Evolutionary conservation across 805 yeast genomes (phyloP).

Genomic region (Blastobotrys attinorum): DNA sequence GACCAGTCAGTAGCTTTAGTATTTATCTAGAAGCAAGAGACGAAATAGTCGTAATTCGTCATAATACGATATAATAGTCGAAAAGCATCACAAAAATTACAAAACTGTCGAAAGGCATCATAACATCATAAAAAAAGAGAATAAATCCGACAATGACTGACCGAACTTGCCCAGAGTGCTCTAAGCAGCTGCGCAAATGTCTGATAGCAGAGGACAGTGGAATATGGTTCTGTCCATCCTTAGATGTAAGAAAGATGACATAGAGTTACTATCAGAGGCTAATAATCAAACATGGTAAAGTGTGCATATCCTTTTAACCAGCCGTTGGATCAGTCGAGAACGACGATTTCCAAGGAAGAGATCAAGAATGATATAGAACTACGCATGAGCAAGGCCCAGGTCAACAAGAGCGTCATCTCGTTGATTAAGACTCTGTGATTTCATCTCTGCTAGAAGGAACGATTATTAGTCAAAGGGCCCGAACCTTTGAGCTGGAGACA

Average conservation of each 20-base stretch:
- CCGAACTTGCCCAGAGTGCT: slow-evolving; percentile 8
- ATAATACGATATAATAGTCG: too few relatives aligned
- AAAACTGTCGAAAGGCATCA: neutral
- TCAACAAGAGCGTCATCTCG: neutral
- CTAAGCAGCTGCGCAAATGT: slow-evolving; percentile 4
- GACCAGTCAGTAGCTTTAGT: too few relatives aligned
- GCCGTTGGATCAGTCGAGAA: neutral
- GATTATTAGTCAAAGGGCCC: too few relatives aligned
- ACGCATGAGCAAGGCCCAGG: slow-evolving; percentile 10
- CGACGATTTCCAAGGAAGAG: slow-evolving; percentile 3
- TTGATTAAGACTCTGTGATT: neutral
- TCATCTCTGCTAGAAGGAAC: too few relatives aligned
- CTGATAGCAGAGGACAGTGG: slow-evolving; percentile 3
- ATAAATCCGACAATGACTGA: neutral
- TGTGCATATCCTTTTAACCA: slow-evolving; percentile 13
- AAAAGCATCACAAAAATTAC: too few relatives aligned
- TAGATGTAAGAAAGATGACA: slow-evolving; percentile 3
- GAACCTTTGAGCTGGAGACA: too few relatives aligned
- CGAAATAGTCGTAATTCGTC: neutral
- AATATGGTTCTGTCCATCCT: slow-evolving; percentile 5
- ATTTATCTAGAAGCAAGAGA: too few relatives aligned
- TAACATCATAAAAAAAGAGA: neutral
- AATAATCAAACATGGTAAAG: slow-evolving; percentile 1
- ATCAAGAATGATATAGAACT: slow-evolving; percentile 4
- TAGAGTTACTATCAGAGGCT: neutral